Evolutionary conservation across 306 rosid genomes (phyloP), one percentile per base, ranked within the genome.

Genomic region (Psophocarpus tetragonolobus): DNA sequence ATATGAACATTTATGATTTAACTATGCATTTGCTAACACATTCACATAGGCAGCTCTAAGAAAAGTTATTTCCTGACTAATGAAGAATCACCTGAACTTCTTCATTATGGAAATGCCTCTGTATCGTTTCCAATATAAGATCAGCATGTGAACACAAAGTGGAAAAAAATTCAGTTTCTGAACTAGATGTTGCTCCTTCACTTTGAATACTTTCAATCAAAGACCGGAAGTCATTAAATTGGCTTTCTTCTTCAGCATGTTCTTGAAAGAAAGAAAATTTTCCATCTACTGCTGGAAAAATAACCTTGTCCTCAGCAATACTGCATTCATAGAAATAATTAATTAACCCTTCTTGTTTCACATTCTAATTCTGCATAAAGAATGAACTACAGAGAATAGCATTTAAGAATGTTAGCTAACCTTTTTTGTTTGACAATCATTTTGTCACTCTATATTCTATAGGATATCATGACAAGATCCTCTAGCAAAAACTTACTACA

Each of bases 201-300:
- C 88, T 87, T 76, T 91, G 98, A 84, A 92, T 96, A 62, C 72
- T 85, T 85, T 93, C 98, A 84, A 96, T 96, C 86, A 96, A 87
- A 83, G 84, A 81, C 65, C 99, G 91, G 73, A 93, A 90, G 53
- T 93, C 98, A 79, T 92, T 91, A 84, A 96, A 96, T 82, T 93
- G 98, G 78, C 88, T 92, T 92, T 92, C 99, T 85, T 93, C 97
- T 87, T 96, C 96, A 13, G 87, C 90, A 54, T 92, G 99, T 82
- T 96, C 99, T 86, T 91, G 90, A 79, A 60, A 66, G 86, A 96
- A 96, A 30, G 98, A 96, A 77, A 96, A 71, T 56, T 91, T 90
- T 76, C 97, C 99, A 88, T 88, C 98, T 71, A 96, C 96, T 1
- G 98, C 96, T 4, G 99, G 98, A 93, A 96, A 96, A 83, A 96